Evolutionary conservation across 805 yeast species (phyloP).

Genomic region (Hanseniaspora nectarophila): DNA sequence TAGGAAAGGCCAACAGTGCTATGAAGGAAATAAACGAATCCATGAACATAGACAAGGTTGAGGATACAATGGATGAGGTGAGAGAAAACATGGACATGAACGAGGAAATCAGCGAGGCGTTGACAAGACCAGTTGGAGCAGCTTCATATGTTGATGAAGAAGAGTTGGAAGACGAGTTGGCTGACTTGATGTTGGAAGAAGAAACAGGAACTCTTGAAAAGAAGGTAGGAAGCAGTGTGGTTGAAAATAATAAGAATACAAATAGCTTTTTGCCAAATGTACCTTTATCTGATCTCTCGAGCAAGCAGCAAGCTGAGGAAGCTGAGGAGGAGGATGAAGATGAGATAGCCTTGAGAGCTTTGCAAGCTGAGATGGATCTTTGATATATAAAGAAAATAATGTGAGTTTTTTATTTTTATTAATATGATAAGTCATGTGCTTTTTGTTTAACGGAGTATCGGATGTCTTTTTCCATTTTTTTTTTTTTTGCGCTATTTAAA

Average conservation of each 20-base stretch:
- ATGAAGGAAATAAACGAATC: slow-evolving; percentile 94
- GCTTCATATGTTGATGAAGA: slow-evolving; percentile 67
- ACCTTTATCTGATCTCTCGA: slow-evolving; percentile 13
- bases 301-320: slow-evolving; percentile 23
- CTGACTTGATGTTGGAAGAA: slow-evolving; percentile 73
- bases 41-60: slow-evolving; percentile 90
- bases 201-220: slow-evolving; percentile 46
- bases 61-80: slow-evolving; percentile 94
- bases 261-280: slow-evolving; percentile 12
- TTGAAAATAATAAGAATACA: slow-evolving; percentile 6
- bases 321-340: slow-evolving; percentile 64
- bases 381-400: slow-evolving; percentile 24
- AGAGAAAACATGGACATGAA: slow-evolving; percentile 92
- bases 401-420: too few relatives aligned
- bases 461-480: background rate
- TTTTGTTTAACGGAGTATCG: too few relatives aligned
- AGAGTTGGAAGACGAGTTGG: slow-evolving; percentile 89
- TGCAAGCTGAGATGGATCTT: slow-evolving; percentile 81
- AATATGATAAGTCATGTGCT: too few relatives aligned
- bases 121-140: slow-evolving; percentile 79
- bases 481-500: background rate
- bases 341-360: slow-evolving; percentile 64
- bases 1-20: slow-evolving; percentile 95
- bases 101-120: slow-evolving; percentile 92
- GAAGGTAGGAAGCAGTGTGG: slow-evolving; percentile 1